Conservation (phyloP, 805 yeast genomes). For the Teunomyces lycoperdinae region DNA sequence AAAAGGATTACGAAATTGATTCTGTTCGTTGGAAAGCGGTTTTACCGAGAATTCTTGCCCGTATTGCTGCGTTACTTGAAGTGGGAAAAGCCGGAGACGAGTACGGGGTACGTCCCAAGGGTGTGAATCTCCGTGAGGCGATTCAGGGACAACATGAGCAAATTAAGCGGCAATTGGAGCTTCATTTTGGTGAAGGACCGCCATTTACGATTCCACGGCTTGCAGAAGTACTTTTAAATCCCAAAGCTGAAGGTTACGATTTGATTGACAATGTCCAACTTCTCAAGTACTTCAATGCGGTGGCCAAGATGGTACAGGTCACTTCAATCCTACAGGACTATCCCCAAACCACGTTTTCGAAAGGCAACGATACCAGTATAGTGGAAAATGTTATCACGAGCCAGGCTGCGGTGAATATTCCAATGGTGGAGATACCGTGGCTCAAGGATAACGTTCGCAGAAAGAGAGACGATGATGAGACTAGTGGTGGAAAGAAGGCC, state of each 20-base stretch:
- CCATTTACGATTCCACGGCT: slow-evolving; percentile 52
- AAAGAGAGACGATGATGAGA: slow-evolving; percentile 9
- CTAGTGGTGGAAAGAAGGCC: background rate
- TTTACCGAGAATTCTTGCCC: slow-evolving; percentile 10
- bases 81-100: slow-evolving; percentile 8
- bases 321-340: slow-evolving; percentile 26
- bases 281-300: slow-evolving; percentile 44
- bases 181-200: slow-evolving; percentile 27
- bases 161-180: slow-evolving; percentile 35
- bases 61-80: slow-evolving; percentile 8
- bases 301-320: slow-evolving; percentile 31
- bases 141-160: slow-evolving; percentile 4
- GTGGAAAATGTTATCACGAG: slow-evolving; percentile 5
- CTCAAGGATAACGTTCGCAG: slow-evolving; percentile 17
- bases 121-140: slow-evolving; percentile 7
- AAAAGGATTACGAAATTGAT: background rate
- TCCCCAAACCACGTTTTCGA: slow-evolving; percentile 6
- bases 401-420: slow-evolving; percentile 12
- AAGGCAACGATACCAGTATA: background rate
- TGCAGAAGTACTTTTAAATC: slow-evolving; percentile 46
- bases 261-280: slow-evolving; percentile 25
- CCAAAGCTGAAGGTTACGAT: slow-evolving; percentile 33
- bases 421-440: slow-evolving; percentile 31
- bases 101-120: slow-evolving; percentile 9
- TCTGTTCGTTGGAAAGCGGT: slow-evolving; percentile 8